phyloP scores from a whole-genome alignment of 768 basidiomycete species.

The Dacryopinax spathularia region DNA sequence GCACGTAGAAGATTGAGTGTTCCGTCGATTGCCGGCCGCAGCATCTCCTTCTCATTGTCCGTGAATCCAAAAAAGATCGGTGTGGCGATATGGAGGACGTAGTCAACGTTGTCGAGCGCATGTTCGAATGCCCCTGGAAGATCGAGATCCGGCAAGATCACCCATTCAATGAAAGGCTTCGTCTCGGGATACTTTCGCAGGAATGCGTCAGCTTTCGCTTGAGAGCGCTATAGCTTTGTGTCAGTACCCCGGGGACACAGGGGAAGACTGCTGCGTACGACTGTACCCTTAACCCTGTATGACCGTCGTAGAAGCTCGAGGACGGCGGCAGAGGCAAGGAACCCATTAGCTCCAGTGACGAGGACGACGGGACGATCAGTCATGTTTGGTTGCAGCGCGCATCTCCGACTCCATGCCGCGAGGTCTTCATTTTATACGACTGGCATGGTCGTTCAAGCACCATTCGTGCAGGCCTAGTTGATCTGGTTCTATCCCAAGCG shows the following conservation, averaged over 20 bases:
- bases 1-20: constrained; percentile 14
- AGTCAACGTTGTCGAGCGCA: neutral
- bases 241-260: neutral
- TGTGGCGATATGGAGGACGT: neutral
- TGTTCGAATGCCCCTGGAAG: constrained; percentile 6
- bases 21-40: constrained; percentile 17
- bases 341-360: constrained; percentile 6
- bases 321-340: neutral
- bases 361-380: neutral
- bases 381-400: too few species aligned
- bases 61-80: neutral
- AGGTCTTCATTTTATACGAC: too few species aligned
- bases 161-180: neutral
- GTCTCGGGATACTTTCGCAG: neutral
- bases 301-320: neutral
- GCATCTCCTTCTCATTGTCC: constrained; percentile 9
- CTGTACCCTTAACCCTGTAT: constrained; percentile 3
- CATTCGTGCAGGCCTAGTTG: too few species aligned
- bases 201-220: constrained; percentile 1
- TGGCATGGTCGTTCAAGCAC: too few species aligned
- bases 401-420: too few species aligned
- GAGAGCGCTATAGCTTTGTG: neutral
- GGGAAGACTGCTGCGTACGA: neutral
- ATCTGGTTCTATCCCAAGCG: too few species aligned
- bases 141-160: constrained; percentile 7